Conservation (phyloP, 352 stramenopile genomes). For the Pythium pectinolyticum region DNA sequence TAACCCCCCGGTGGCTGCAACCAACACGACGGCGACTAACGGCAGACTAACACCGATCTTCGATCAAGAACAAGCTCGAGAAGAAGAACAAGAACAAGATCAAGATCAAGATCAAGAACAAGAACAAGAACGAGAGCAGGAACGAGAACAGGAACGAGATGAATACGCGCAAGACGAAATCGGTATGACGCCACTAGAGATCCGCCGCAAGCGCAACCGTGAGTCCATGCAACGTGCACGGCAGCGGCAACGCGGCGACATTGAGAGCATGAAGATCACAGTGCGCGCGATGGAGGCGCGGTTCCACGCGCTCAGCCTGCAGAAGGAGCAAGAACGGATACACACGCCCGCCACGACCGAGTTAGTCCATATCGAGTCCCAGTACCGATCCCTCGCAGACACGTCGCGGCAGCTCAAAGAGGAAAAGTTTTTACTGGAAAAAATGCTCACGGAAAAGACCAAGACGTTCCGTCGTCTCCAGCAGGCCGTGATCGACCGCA, state of each 20-base stretch:
- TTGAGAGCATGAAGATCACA: conserved; percentile 27
- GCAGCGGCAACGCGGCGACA: conserved; percentile 23
- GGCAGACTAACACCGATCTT: too few species aligned
- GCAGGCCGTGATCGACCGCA: conserved; percentile 47
- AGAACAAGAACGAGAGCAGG: neutral
- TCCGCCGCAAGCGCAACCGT: conserved; percentile 34
- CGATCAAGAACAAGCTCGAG: too few species aligned
- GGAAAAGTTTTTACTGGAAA: conserved; percentile 56
- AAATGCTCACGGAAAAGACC: conserved; percentile 51
- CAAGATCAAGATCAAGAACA: too few species aligned
- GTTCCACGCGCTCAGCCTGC: conserved; percentile 20
- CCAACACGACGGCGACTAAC: too few species aligned
- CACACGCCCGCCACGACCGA: neutral
- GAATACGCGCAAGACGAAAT: conserved; percentile 22
- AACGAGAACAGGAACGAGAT: neutral
- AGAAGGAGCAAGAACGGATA: conserved; percentile 23
- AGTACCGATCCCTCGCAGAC: conserved; percentile 56
- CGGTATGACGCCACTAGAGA: conserved; percentile 26
- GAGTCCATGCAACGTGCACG: conserved; percentile 35
- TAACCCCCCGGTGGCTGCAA: too few species aligned
- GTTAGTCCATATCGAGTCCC: conserved; percentile 27
- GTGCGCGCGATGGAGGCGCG: conserved; percentile 22
- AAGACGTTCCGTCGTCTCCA: conserved; percentile 45
- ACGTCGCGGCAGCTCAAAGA: conserved; percentile 56
- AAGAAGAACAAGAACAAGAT: too few species aligned